Evolutionary conservation across 257 asterid genomes (phyloP).

Genomic region (Petrea volubilis): DNA sequence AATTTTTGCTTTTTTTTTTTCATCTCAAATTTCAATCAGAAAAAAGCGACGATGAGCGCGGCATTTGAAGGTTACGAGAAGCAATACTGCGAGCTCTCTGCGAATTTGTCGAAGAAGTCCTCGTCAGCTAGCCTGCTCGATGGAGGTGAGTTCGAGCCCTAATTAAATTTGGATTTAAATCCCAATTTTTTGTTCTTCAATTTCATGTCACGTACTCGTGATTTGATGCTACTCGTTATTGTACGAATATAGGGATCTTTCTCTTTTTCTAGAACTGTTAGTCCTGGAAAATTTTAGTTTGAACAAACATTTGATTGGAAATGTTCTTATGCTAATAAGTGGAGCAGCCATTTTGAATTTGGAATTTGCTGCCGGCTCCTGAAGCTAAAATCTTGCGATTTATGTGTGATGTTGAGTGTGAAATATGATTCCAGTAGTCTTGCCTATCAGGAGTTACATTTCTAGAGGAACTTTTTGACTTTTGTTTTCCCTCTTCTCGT

Average conservation of each 20-base stretch:
- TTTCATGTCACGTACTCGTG: neutral
- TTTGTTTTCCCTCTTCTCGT: neutral
- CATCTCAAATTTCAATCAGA: conserved; percentile 3
- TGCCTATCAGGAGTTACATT: neutral
- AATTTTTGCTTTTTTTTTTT: neutral
- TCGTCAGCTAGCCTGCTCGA: conserved; percentile 38
- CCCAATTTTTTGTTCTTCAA: neutral
- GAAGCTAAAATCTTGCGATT: conserved; percentile 4
- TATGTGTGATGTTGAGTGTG: conserved; percentile 7
- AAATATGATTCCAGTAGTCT: neutral
- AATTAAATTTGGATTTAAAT: conserved; percentile 15
- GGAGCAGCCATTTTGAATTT: neutral
- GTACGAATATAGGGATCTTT: neutral
- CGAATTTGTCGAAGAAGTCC: conserved; percentile 41
- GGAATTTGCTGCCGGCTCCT: neutral
- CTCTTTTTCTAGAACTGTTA: neutral
- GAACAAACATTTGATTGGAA: neutral
- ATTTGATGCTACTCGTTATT: neutral
- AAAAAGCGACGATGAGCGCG: conserved; percentile 45
- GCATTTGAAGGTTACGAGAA: conserved; percentile 56
- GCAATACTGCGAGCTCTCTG: conserved; percentile 64
- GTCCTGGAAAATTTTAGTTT: neutral
- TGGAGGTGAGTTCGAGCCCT: conserved; percentile 40
- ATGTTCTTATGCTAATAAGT: neutral
- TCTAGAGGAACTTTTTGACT: neutral